Evolutionary conservation across 352 stramenopile species (phyloP), one percentile per base, ranked within the genome.

Genomic region (Phytophthora hybrid): DNA sequence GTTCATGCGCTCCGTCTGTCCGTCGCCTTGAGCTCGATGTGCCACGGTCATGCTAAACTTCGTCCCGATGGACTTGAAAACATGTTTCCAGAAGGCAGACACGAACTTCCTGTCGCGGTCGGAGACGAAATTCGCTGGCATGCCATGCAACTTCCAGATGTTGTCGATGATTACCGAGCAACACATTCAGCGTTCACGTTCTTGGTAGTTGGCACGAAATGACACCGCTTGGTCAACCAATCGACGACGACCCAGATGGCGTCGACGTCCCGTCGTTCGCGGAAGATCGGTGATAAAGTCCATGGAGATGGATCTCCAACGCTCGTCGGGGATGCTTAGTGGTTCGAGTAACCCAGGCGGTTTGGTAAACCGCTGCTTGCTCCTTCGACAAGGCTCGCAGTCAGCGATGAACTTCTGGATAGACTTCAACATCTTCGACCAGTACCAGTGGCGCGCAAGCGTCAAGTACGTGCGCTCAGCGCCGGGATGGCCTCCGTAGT

Each of bases 91-190:
- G 41, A 75, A 73, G 10, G 53, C 34, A 19, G 55, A 67, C 3
- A 53, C 59, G 21, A 76, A 73, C 46, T 76, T 76, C 21, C 53
- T 9, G 19, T 67, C 69, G 3, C 29, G 69, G 19, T 76, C 63
- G 1, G 61, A 72, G 3, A 72, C 60, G 19, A 77, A 71, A 44
- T 52, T 67, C 0, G 23, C 34, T 7, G 68, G 53, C 54, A 71
- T 65, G 39, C 19, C 34, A 7, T 62, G 58, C 13, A 47, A 23
- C 39, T 56, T 64, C 58, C 8, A 65, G 29, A 67, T 73, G 18
- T 71, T 29, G 11, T 74, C 59, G 29, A 73, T 41, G 57, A 71
- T 71, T 2, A 66, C 23, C 26, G 14, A 14, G 29, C 53, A 23
- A 65, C 54, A 2, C 54, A 37, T 57, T 74, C 60, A 16, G 59